Percentiles rank a stretch among this genome's conserved stretches.
Evolutionary conservation across 257 asterid species (phyloP).

Genomic region (Nicotiana knightiana): DNA sequence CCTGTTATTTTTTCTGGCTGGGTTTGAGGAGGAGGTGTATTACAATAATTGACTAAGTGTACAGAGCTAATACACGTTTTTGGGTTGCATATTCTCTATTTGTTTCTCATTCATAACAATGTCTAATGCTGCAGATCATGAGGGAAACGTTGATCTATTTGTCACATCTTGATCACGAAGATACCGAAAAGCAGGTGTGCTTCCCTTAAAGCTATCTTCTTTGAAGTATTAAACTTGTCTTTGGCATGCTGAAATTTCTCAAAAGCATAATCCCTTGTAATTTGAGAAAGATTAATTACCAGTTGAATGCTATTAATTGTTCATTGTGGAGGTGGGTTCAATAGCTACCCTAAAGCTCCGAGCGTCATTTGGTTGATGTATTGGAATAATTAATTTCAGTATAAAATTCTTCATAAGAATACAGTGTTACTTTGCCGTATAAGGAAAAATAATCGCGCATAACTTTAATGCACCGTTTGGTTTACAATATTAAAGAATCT

Average conservation of each 20-base stretch:
- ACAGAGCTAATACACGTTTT: not conserved
- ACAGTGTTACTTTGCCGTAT: no score
- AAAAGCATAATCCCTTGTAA: not conserved
- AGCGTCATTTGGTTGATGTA: no score
- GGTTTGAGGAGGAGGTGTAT: not conserved
- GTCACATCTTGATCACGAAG: slow-evolving; percentile 98
- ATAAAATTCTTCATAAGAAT: no score
- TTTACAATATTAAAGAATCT: no score
- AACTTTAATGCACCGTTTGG: no score
- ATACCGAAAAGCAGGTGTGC: slow-evolving; percentile 89
- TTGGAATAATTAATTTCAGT: no score
- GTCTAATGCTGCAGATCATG: slow-evolving; percentile 65
- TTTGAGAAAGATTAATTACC: not conserved
- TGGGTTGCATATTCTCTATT: not conserved
- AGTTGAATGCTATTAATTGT: not conserved
- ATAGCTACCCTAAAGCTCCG: no score
- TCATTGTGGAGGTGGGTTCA: not conserved
- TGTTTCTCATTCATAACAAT: not conserved
- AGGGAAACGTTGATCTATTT: slow-evolving; percentile 93
- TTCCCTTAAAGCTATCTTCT: not conserved
- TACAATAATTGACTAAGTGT: not conserved
- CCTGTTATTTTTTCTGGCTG: not conserved
- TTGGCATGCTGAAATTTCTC: not conserved
- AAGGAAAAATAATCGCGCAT: no score
- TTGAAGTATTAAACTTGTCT: not conserved